Evolutionary conservation across 2,329 filamentous ascomycete species (phyloP).

Genomic region (Colletotrichum noveboracense): DNA sequence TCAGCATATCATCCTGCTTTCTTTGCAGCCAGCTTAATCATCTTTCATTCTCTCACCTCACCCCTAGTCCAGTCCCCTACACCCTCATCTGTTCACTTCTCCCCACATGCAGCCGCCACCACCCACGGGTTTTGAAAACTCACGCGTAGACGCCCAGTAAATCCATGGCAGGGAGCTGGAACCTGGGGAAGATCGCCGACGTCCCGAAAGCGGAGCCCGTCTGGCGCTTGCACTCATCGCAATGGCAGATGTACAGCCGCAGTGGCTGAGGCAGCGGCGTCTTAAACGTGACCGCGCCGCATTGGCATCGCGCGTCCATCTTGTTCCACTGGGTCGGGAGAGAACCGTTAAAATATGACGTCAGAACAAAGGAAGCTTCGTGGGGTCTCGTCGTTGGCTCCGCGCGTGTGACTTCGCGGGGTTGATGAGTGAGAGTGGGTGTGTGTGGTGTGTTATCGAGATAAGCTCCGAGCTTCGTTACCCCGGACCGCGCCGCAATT

Average conservation of each 20-base stretch:
- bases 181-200: constrained; percentile 73
- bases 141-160: constrained; percentile 61
- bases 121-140: constrained; percentile 28
- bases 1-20: neutral
- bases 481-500: neutral
- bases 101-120: neutral
- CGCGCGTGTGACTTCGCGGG: neutral
- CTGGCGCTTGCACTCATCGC: constrained; percentile 69
- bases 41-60: neutral
- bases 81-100: neutral
- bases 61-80: neutral
- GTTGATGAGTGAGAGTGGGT: neutral
- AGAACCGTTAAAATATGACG: neutral
- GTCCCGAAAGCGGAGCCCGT: constrained; percentile 71
- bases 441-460: neutral
- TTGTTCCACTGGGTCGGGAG: neutral
- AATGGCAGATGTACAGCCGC: constrained; percentile 76
- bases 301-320: constrained; percentile 70
- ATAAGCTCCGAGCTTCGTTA: neutral
- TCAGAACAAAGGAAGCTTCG: neutral
- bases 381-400: neutral
- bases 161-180: constrained; percentile 56
- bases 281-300: constrained; percentile 65
- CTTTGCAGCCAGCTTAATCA: neutral
- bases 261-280: constrained; percentile 65